Evolutionary conservation across 2,329 filamentous ascomycete species (phyloP).

Genomic region (Cyphellophora europaea): DNA sequence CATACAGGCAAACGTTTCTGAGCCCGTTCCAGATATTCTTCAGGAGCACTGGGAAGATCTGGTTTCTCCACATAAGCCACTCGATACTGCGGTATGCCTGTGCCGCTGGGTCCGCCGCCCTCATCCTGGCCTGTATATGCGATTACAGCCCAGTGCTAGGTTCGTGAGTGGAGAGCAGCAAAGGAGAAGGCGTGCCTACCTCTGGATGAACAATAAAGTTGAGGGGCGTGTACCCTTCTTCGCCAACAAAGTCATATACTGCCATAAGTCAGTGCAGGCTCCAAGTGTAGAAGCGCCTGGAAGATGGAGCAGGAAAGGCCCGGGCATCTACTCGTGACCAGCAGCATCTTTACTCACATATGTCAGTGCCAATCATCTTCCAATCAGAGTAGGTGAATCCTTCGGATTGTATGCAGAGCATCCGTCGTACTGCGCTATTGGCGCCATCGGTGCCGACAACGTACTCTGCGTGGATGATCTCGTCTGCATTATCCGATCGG

Average conservation of each 20-base stretch:
- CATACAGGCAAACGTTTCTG: conserved; percentile 3
- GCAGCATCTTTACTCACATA: no score
- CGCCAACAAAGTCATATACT: conserved; percentile 11
- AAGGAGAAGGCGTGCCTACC: no score
- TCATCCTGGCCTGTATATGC: conserved; percentile 8
- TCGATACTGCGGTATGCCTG: conserved; percentile 4
- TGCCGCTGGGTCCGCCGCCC: conserved; percentile 1
- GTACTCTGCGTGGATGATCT: conserved; percentile 4
- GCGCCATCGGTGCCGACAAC: conserved; percentile 10
- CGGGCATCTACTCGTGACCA: no score
- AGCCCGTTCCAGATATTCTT: conserved; percentile 4
- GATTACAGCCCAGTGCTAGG: conserved; percentile 17
- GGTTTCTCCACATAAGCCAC: conserved; percentile 7
- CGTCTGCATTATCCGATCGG: conserved; percentile 4
- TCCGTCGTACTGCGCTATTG: conserved; percentile 5
- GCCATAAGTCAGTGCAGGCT: no score
- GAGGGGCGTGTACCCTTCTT: conserved; percentile 7
- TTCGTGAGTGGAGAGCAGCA: no score
- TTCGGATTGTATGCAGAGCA: conserved; percentile 12
- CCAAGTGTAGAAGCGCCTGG: no score
- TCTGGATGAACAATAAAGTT: conserved; percentile 13
- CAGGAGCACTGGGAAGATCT: conserved; percentile 1
- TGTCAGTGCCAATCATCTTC: conserved; percentile 11
- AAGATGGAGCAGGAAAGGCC: no score
- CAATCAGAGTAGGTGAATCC: conserved; percentile 14